Evolutionary conservation across 208 protist genomes (phyloP), one percentile per base, ranked within the genome.

Genomic region (Acanthamoeba divionensis): DNA sequence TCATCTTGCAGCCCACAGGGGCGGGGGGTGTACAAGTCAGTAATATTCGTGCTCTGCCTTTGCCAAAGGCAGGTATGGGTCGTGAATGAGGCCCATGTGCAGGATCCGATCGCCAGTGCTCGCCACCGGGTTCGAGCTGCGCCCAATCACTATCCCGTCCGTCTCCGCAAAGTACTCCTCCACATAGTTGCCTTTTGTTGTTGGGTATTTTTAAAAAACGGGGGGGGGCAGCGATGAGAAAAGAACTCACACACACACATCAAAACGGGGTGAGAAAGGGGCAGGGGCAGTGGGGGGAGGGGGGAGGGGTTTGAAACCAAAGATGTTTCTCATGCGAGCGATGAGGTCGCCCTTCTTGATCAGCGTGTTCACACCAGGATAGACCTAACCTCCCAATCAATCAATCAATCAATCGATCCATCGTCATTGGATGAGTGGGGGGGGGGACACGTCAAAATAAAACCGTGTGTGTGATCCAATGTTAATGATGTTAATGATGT

Each of bases 111-210:
- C 88, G 52, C 91, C 91, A 2, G 89, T 45, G 13, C 21, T 44
- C 12, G 60, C 82, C 13, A 92, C 89, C 26, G 91, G 91, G 80
- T 93, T 91, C 47, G 90, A 63, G 31, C 47, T 83, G n/a, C 65
- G 66, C 44, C 91, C 91, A 62, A 93, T 71, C 18, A 93, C 77
- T 48, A 93, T 90, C 38, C 91, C 91, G 69, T 92, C 91, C 29
- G 66, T 36, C 24, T 65, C 62, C 47, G 90, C 73, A 26, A 62
- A 52, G 77, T 92, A 92, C 29, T 50, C 52, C 41, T 71, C 60
- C 29, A 91, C 65, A 24, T 85, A 29, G 33, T 92, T 89, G 44
- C 91, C 91, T 79, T 41, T n/a, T n/a, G n/a, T n/a, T n/a, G n/a
- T n/a, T n/a, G n/a, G n/a, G n/a, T n/a, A n/a, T n/a, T n/a, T n/a